Conservation (phyloP, 768 basidiomycete species). For the Tephrocybe sp. region DNA sequence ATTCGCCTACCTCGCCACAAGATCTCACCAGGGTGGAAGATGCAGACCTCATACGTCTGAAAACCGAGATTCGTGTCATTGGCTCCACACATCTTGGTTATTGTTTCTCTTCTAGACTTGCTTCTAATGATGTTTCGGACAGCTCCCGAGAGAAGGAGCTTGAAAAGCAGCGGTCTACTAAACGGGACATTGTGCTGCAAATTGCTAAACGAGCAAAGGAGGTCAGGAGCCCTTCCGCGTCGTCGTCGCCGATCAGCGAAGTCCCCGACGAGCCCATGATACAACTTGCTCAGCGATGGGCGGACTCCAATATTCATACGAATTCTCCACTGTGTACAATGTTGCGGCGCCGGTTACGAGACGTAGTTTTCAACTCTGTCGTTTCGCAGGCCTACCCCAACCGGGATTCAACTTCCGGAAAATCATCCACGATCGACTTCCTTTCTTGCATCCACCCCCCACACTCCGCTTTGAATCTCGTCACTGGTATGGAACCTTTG, state of each 20-base stretch:
- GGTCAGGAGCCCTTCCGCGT: conserved; percentile 24
- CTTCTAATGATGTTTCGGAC: conserved; percentile 20
- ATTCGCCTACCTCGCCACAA: conserved; percentile 24
- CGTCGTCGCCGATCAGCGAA: conserved; percentile 27
- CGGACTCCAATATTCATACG: conserved; percentile 60
- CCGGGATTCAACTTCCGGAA: conserved; percentile 32
- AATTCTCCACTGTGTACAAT: conserved; percentile 58
- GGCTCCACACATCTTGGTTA: conserved; percentile 60
- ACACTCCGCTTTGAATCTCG: conserved; percentile 24
- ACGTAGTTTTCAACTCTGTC: conserved; percentile 61
- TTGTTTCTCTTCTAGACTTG: conserved; percentile 42
- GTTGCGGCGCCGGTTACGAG: conserved; percentile 60
- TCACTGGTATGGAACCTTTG: conserved; percentile 71
- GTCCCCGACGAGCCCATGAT: conserved; percentile 53
- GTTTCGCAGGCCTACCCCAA: conserved; percentile 50
- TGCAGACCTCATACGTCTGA: conserved; percentile 55
- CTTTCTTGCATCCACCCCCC: conserved; percentile 15
- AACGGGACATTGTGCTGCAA: conserved; percentile 71
- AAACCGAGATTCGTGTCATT: conserved; percentile 75
- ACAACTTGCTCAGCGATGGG: conserved; percentile 67
- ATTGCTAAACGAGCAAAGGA: conserved; percentile 67
- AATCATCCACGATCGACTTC: conserved; percentile 27
- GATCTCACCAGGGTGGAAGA: conserved; percentile 43
- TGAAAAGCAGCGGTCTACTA: conserved; percentile 52
- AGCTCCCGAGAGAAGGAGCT: conserved; percentile 32